Percentiles rank a stretch among this genome's conserved stretches.
These are phyloP conservation scores for Acanthamoeba culbertsoni DNA, from an alignment of 208 protist species.

Conservation along the genomic window DNA sequence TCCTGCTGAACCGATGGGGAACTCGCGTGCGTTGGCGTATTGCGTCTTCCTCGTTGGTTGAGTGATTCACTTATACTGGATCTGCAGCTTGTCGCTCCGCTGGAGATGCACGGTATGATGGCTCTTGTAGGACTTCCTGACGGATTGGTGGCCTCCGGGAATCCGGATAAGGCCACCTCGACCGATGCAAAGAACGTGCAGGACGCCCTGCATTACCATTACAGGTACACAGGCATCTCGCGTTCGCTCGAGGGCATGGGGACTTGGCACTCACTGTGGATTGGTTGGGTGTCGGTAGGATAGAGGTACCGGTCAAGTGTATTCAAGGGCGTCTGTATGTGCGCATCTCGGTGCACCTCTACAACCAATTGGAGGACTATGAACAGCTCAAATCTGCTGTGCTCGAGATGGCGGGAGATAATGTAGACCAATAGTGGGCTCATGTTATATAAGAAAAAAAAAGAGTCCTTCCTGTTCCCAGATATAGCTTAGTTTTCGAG, in stretches of 20 bases:
- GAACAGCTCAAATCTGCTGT: slow-evolving; percentile 86
- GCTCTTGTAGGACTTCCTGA: background rate
- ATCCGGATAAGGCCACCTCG: background rate
- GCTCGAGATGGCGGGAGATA: slow-evolving; percentile 74
- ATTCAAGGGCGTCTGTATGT: slow-evolving; percentile 86
- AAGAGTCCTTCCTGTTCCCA: too few species aligned
- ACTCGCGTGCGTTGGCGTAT: slow-evolving; percentile 62
- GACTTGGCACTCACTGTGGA: slow-evolving; percentile 77
- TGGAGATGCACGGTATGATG: background rate
- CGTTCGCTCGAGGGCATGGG: background rate
- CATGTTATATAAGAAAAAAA: too few species aligned
- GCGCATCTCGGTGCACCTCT: slow-evolving; percentile 89
- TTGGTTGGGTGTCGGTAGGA: slow-evolving; percentile 82
- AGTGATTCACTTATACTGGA: background rate
- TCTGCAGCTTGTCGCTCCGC: background rate
- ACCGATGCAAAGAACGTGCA: background rate
- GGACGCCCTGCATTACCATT: background rate
- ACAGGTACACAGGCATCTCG: background rate
- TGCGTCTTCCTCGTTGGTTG: background rate
- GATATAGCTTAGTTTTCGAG: background rate
- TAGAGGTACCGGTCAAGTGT: slow-evolving; percentile 90
- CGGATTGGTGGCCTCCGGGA: background rate
- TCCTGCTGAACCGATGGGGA: background rate
- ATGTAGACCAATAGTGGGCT: too few species aligned
- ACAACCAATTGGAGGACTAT: slow-evolving; percentile 89